Conservation (phyloP, 2,329 filamentous ascomycete genomes). For the Sporothrix pallida region DNA sequence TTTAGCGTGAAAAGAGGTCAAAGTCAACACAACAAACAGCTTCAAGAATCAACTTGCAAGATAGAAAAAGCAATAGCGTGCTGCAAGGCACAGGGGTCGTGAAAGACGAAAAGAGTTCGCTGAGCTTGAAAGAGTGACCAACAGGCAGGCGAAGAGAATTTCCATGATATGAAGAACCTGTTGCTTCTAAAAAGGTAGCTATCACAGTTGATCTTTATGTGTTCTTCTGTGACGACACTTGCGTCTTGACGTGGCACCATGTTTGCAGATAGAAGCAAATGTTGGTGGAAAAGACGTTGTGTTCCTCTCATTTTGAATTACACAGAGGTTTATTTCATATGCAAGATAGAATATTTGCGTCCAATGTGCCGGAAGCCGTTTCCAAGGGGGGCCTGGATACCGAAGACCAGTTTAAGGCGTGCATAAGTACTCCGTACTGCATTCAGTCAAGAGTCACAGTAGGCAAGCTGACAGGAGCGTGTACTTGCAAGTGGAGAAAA, state of each 20-base stretch:
- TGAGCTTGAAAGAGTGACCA: neutral
- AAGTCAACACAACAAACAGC: neutral
- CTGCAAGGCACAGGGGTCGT: neutral
- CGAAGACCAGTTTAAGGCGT: neutral
- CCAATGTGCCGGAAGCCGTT: neutral
- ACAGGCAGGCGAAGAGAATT: neutral
- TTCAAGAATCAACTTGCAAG: neutral
- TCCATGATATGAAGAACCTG: neutral
- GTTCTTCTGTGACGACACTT: neutral
- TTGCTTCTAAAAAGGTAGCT: neutral
- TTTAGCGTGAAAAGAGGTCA: neutral
- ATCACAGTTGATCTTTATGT: neutral
- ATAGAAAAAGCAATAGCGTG: slow-evolving; percentile 2
- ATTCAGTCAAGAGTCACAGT: neutral
- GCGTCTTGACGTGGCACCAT: neutral
- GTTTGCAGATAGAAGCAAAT: neutral
- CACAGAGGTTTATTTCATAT: too few relatives aligned
- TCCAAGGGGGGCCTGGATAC: neutral
- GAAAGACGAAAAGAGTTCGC: neutral
- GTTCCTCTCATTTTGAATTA: neutral
- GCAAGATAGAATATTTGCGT: neutral
- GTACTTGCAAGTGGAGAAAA: neutral
- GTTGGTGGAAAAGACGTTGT: too few relatives aligned
- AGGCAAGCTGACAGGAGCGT: neutral
- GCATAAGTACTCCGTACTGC: neutral